Evolutionary conservation across 495 filamentous ascomycete genomes (phyloP).

Genomic region (Neurospora hispaniola): DNA sequence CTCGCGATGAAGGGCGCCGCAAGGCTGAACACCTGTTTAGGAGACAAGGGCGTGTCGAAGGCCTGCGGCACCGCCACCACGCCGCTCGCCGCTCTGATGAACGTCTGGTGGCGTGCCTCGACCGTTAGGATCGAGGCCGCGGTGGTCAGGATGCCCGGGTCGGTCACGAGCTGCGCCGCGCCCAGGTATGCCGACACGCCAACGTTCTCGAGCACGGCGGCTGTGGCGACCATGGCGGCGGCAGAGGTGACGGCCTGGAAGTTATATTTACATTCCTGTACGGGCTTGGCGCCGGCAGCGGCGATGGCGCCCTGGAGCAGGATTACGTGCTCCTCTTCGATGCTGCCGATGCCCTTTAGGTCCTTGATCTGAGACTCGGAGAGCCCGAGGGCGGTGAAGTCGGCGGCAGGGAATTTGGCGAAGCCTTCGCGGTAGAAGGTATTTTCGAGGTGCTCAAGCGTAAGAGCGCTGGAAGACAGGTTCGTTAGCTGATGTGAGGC

Average conservation of each 20-base stretch:
- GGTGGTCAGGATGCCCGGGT: slow-evolving; percentile 41
- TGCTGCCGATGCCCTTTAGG: slow-evolving; percentile 41
- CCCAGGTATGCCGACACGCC: slow-evolving; percentile 54
- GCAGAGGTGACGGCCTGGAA: slow-evolving; percentile 48
- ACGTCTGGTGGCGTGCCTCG: slow-evolving; percentile 51
- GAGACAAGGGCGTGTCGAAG: slow-evolving; percentile 48
- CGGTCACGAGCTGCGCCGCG: slow-evolving; percentile 46
- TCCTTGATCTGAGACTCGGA: slow-evolving; percentile 35
- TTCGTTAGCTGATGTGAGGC: slow-evolving; percentile 10
- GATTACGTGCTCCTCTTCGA: slow-evolving; percentile 48
- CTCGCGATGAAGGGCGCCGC: slow-evolving; percentile 52
- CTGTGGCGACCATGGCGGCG: slow-evolving; percentile 47
- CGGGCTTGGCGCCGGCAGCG: slow-evolving; percentile 42
- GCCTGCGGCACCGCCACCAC: slow-evolving; percentile 44
- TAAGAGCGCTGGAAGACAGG: slow-evolving; percentile 41
- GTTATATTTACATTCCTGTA: slow-evolving; percentile 51
- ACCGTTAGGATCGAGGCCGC: slow-evolving; percentile 51
- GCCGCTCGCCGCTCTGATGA: slow-evolving; percentile 40
- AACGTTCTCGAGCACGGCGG: slow-evolving; percentile 50
- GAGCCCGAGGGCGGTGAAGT: slow-evolving; percentile 48
- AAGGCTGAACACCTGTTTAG: slow-evolving; percentile 50
- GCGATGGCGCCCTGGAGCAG: slow-evolving; percentile 44
- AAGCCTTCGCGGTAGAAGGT: slow-evolving; percentile 54
- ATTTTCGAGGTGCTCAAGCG: slow-evolving; percentile 53
- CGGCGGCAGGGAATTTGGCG: slow-evolving; percentile 44